Evolutionary conservation across 495 filamentous ascomycete species (phyloP), one percentile per base, ranked within the genome.

Genomic region (Aspergillus olivimuriae): DNA sequence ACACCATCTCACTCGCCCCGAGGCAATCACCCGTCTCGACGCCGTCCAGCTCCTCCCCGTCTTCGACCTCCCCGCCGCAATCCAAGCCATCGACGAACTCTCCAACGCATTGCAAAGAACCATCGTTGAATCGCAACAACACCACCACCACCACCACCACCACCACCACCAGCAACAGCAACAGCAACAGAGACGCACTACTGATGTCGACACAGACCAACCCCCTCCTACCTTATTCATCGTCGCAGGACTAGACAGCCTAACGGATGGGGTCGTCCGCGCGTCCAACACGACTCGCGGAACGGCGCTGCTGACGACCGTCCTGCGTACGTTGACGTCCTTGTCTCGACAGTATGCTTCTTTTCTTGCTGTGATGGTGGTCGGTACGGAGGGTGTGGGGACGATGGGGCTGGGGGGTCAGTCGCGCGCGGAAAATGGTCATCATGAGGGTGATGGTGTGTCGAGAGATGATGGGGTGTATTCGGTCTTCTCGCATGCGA

Each of bases 271-370:
- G 1, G 52, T 67, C 6, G 59, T 71, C 33, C 61, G 68, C 18
- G 50, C 63, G 4, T 73, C 69, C 2, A 70, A 70, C 33, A 57
- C 66, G 0, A 56, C 63, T 14, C 56, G 57, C 36, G 69, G 67
- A 18, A 53, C 66, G 4, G 69, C 67, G 1, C 34, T 66, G 5
- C 26, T 73, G 34, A 56, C 51, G n/a, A 55, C 58, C 19, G 52
- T 53, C 0, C 38, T 73, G 23, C 60, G 64, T 1, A 61, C 54
- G 6, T 30, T 71, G 26, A 69, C 61, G 1, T 55, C 55, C 3
- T 41, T 73, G 38, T 60, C 62, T 6, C 48, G 66, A 0, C 38
- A 47, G 34, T 42, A 68, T 41, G 38, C 43, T 3, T 48, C 58
- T 6, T 58, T 39, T 36, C 52, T 70, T 8, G 66, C 66, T 1